Percentiles rank a stretch among this genome's conserved stretches.
phyloP scores from a whole-genome alignment of 257 asterid genomes.

The Lithospermum erythrorhizon region DNA sequence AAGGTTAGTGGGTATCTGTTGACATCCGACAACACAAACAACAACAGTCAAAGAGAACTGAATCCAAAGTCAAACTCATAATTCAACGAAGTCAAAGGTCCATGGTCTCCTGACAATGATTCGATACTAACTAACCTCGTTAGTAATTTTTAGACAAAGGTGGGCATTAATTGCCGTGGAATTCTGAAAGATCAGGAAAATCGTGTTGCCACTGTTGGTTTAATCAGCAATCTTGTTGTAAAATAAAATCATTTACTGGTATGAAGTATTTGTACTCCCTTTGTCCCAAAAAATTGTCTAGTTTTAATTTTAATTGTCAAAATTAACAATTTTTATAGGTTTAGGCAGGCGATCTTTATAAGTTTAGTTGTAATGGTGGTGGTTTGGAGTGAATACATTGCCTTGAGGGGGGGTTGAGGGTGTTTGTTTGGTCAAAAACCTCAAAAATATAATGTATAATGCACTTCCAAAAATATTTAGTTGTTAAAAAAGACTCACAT shows the following conservation, averaged over 20 bases:
- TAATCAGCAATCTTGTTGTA: slow-evolving; percentile 82
- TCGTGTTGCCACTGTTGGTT: slow-evolving; percentile 96
- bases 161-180: slow-evolving; percentile 88
- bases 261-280: background rate
- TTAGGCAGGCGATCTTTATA: no score
- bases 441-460: no score
- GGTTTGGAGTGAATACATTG: no score
- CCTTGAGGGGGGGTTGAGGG: no score
- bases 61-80: slow-evolving; percentile 3
- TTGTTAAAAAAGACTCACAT: no score
- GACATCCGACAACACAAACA: slow-evolving; percentile 20
- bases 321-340: no score
- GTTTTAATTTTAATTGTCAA: background rate
- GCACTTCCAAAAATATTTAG: no score
- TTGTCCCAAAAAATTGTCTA: no score
- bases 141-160: slow-evolving; percentile 55
- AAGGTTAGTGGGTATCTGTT: no score
- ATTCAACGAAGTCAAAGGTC: slow-evolving; percentile 64
- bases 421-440: no score
- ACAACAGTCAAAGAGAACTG: no score
- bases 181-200: slow-evolving; percentile 84
- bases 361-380: no score
- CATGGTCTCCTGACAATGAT: slow-evolving; percentile 91
- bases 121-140: slow-evolving; percentile 57
- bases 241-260: slow-evolving; percentile 82